Evolutionary conservation across 2,329 filamentous ascomycete species (phyloP), one percentile per base, ranked within the genome.

Genomic region (Colletotrichum sp.): DNA sequence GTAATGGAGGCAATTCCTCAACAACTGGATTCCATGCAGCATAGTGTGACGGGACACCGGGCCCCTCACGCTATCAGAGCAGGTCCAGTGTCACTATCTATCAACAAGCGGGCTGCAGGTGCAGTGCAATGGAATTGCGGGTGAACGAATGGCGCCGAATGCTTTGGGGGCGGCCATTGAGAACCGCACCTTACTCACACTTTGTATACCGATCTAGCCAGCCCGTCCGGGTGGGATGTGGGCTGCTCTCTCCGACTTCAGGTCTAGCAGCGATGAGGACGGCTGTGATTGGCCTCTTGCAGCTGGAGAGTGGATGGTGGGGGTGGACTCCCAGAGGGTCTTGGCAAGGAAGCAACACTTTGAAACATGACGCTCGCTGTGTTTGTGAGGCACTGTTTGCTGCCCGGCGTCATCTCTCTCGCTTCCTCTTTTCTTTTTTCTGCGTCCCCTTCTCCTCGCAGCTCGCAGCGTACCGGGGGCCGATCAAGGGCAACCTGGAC

Each of bases 341-440:
- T 65, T 65, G 70, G 64, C 70, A 34, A n/a, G 64, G 57, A 76
- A 60, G 44, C 59, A 64, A 32, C 65, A 36, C 21, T 34, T 65
- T 65, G 64, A 68, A 73, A 76, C 74, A 68, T 65, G 70, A 73
- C 70, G 70, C 70, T 44, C 65, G 34, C 59, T 55, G 26, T 68
- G 68, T 75, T 72, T 67, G 24, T 36, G 21, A 60, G 26, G 66
- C 62, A 64, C 18, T 49, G 55, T 16, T 36, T 64, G 55, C 49
- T 39, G 28, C 44, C 44, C n/a, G 44, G 44, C 44, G 44, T 49
- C 44, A 21, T 63, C 60, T 71, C 34, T 72, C 21, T 24, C n/a
- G 49, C 71, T 26, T 18, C 28, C 60, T 16, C 24, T 59, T 21
- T 68, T 62, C 26, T 13, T 34, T 68, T 49, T 72, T 26, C 28